phyloP scores from a whole-genome alignment of 345 rosid species.

The Erodium maritimum region DNA sequence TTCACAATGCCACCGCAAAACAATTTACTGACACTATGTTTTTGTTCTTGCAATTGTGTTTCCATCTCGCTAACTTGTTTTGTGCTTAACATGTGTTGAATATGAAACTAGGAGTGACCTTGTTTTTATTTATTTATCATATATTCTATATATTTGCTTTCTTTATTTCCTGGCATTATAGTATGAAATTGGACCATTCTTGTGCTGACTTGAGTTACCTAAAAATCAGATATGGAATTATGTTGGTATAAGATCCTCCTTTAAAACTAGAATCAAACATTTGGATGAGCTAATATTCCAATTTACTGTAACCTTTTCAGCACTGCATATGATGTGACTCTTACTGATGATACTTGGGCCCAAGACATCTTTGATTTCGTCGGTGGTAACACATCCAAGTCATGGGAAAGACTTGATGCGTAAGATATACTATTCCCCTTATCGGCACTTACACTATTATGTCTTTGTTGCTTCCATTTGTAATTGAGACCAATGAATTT shows the following conservation, averaged over 20 bases:
- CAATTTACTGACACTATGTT: too few relatives aligned
- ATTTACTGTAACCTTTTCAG: conserved; percentile 18
- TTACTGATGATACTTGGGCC: conserved; percentile 64
- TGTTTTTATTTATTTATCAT: neutral
- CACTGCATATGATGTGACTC: conserved; percentile 73
- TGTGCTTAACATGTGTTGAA: too few relatives aligned
- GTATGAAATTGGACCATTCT: neutral
- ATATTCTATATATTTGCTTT: neutral
- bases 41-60: too few relatives aligned
- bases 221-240: neutral
- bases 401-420: conserved; percentile 99
- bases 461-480: neutral
- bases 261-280: neutral
- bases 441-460: neutral
- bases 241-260: neutral
- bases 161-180: neutral
- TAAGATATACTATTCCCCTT: conserved; percentile 24
- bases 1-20: too few relatives aligned
- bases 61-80: too few relatives aligned
- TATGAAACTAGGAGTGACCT: too few relatives aligned
- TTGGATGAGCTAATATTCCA: neutral
- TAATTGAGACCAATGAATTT: neutral
- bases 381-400: conserved; percentile 57
- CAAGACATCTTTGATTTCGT: conserved; percentile 43
- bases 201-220: neutral